phyloP scores from a whole-genome alignment of 192 early-diverging fungal species.

The Podila minutissima region DNA sequence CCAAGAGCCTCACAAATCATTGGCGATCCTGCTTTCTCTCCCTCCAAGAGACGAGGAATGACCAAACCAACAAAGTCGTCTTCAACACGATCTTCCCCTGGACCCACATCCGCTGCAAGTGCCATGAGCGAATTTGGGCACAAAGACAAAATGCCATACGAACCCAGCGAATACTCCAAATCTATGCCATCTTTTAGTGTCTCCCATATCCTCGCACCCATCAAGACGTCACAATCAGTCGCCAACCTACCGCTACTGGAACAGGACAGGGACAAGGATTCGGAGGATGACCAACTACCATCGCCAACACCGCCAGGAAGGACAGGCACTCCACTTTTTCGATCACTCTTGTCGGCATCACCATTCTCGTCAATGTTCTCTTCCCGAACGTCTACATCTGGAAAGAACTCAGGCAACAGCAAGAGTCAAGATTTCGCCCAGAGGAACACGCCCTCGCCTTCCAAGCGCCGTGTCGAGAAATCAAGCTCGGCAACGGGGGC shows the following conservation, averaged over 20 bases:
- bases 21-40: slow-evolving; percentile 1
- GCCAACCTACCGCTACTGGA: background rate
- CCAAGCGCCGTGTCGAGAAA: background rate
- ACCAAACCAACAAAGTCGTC: background rate
- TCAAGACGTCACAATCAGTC: slow-evolving; percentile 2
- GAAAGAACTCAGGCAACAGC: background rate
- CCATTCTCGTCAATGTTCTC: slow-evolving; percentile 46
- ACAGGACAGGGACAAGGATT: background rate
- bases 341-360: slow-evolving; percentile 29
- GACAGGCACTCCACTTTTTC: background rate
- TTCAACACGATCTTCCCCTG: slow-evolving; percentile 14
- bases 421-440: background rate
- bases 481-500: background rate
- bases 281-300: background rate
- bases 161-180: slow-evolving; percentile 40
- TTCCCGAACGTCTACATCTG: background rate
- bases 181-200: slow-evolving; percentile 31
- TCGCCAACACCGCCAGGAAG: background rate
- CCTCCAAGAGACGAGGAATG: background rate
- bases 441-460: slow-evolving; percentile 1
- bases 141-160: slow-evolving; percentile 20
- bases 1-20: slow-evolving; percentile 1
- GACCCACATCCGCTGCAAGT: slow-evolving; percentile 1
- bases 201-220: slow-evolving; percentile 7
- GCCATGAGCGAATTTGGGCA: slow-evolving; percentile 19